Evolutionary conservation across 371 early-diverging fungal genomes (phyloP), one percentile per base, ranked within the genome.

Genomic region (Blakeslea trispora): DNA sequence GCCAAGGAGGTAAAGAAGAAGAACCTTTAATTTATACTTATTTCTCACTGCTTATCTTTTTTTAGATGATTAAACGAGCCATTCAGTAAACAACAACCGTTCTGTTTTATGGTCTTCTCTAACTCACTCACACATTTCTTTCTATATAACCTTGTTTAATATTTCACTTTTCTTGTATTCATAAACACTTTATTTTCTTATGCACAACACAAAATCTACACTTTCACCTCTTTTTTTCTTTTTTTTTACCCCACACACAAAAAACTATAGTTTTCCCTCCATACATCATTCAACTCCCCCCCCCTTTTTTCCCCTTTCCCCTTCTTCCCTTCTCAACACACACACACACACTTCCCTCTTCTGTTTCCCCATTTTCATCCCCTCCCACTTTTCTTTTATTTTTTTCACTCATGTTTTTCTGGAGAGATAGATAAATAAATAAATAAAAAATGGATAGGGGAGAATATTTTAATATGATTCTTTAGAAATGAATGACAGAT

Each of bases 1-100:
- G 83, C 89, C 41, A 84, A 79, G 68, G 83, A 79, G 66, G 78
- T 79, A 64, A 61, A 15, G n/a, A 37, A 7, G 13, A 37, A 6
- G 3, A 7, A 28, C 28, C 17, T 7, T 18, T 14, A 13, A 47
- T n/a, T 4, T 21, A 4, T 39, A 21, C 14, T 31, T 19, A 17
- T 24, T 21, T 9, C 45, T 17, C 1, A 22, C 28, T 34, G 37
- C 14, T 15, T 41, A 23, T 45, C 35, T 50, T 34, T 39, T 35
- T 37, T 5, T 68, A 68, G 61, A 63, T 69, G 64, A 61, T 64
- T 45, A 69, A 61, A 37, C 64, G 61, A 49, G 63, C 64, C 18
- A 53, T 54, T 37, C 64, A 64, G 41, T 64, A 68, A 60, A 23
- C 17, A 41, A 34, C 28, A n/a, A n/a, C n/a, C n/a, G n/a, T n/a